phyloP scores from a whole-genome alignment of 2,329 filamentous ascomycete species.

The Trichoderma sp. region DNA sequence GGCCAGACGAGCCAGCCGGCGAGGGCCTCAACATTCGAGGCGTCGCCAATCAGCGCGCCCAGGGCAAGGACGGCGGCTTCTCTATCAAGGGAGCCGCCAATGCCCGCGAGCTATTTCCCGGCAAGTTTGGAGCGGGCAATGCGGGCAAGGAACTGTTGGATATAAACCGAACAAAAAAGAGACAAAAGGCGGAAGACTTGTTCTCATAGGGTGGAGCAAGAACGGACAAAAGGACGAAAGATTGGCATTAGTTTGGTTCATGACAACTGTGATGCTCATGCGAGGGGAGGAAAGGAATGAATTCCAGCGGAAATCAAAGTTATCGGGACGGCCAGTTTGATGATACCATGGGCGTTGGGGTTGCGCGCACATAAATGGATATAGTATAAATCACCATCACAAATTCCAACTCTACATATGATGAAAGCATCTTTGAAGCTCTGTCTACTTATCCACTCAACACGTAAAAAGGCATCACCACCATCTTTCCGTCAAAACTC shows the following conservation, averaged over 20 bases:
- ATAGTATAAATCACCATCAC: neutral
- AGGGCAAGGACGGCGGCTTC: conserved; percentile 47
- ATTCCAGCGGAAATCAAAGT: neutral
- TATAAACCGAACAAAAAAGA: conserved; percentile 49
- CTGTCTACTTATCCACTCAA: neutral
- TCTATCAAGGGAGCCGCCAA: conserved; percentile 64
- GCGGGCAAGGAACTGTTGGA: conserved; percentile 68
- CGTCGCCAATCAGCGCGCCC: conserved; percentile 45
- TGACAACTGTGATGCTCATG: neutral
- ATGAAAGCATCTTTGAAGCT: neutral
- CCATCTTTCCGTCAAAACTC: conserved; percentile 62
- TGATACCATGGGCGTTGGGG: conserved; percentile 22
- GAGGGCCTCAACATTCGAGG: conserved; percentile 61
- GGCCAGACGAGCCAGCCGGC: conserved; percentile 43
- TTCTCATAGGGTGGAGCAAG: conserved; percentile 50
- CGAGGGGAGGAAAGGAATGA: neutral
- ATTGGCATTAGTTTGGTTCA: neutral
- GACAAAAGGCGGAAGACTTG: conserved; percentile 70
- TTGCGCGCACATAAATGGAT: neutral
- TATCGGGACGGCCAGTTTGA: conserved; percentile 9
- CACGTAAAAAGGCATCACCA: conserved; percentile 43
- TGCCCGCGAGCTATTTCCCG: conserved; percentile 67
- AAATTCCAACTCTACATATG: conserved; percentile 5
- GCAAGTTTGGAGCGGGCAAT: conserved; percentile 56
- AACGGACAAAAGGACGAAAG: neutral